These are phyloP conservation scores for Dissophora ornata DNA, from an alignment of 192 early-diverging fungal genomes.

Conservation along the genomic window DNA sequence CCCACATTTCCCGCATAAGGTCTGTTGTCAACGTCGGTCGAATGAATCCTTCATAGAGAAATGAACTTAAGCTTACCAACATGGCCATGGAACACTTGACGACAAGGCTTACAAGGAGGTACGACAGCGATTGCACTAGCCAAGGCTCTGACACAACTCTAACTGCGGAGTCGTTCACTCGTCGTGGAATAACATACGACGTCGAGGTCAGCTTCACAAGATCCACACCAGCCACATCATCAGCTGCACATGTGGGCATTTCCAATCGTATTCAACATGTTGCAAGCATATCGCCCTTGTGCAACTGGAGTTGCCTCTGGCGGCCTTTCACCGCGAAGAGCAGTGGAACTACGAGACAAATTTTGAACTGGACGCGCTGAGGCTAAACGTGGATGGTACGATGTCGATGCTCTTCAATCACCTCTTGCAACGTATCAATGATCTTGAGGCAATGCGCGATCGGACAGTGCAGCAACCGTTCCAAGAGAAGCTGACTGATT, in stretches of 20 bases:
- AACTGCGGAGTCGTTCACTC: background rate
- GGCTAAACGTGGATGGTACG: too few relatives aligned
- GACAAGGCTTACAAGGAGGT: background rate
- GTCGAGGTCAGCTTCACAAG: background rate
- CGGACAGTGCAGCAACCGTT: too few relatives aligned
- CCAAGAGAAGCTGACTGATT: too few relatives aligned
- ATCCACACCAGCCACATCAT: background rate
- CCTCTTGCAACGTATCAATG: too few relatives aligned
- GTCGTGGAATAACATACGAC: background rate
- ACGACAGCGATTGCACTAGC: too few relatives aligned
- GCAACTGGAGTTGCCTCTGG: background rate
- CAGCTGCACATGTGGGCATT: background rate
- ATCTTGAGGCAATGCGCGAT: too few relatives aligned
- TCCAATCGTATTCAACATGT: background rate
- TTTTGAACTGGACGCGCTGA: too few relatives aligned
- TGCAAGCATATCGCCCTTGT: constrained; percentile 1
- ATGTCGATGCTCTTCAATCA: too few relatives aligned
- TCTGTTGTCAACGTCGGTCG: background rate
- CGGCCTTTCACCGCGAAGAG: background rate
- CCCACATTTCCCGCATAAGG: background rate
- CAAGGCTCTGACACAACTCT: background rate
- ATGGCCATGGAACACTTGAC: background rate
- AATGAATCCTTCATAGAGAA: background rate
- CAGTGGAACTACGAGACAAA: background rate
- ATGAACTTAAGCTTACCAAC: background rate